phyloP scores from a whole-genome alignment of 495 filamentous ascomycete genomes.

The Talaromyces adpressus region DNA sequence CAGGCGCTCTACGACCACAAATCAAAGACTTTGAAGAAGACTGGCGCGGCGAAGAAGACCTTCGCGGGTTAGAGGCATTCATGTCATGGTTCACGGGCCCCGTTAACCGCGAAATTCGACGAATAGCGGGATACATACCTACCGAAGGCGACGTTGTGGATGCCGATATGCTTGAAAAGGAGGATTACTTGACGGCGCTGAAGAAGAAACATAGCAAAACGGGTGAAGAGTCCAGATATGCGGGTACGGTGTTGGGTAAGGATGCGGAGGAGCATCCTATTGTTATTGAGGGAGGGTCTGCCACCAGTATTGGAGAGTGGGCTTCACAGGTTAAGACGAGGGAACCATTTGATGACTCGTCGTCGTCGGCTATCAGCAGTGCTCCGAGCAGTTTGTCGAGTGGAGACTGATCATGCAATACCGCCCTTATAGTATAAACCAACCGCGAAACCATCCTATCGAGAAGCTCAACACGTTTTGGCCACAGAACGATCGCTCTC shows the following conservation, averaged over 20 bases:
- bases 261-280: conserved; percentile 58
- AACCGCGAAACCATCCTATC: neutral
- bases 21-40: conserved; percentile 50
- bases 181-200: conserved; percentile 70
- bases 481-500: neutral
- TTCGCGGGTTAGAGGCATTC: conserved; percentile 64
- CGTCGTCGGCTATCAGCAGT: conserved; percentile 37
- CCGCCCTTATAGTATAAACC: neutral
- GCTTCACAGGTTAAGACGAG: conserved; percentile 29
- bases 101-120: conserved; percentile 62
- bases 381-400: conserved; percentile 37
- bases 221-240: conserved; percentile 71
- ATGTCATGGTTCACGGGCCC: conserved; percentile 65
- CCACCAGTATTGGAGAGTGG: conserved; percentile 64
- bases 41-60: conserved; percentile 60
- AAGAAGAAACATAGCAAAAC: conserved; percentile 84
- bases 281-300: conserved; percentile 63
- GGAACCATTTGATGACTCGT: conserved; percentile 21
- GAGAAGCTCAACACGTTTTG: neutral
- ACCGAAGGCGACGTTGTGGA: conserved; percentile 39
- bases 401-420: conserved; percentile 20
- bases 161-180: conserved; percentile 43
- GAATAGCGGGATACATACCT: conserved; percentile 51
- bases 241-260: conserved; percentile 71
- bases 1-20: conserved; percentile 60